Evolutionary conservation across 164 flowering plant genomes (phyloP).

Genomic region (Sedum album): DNA sequence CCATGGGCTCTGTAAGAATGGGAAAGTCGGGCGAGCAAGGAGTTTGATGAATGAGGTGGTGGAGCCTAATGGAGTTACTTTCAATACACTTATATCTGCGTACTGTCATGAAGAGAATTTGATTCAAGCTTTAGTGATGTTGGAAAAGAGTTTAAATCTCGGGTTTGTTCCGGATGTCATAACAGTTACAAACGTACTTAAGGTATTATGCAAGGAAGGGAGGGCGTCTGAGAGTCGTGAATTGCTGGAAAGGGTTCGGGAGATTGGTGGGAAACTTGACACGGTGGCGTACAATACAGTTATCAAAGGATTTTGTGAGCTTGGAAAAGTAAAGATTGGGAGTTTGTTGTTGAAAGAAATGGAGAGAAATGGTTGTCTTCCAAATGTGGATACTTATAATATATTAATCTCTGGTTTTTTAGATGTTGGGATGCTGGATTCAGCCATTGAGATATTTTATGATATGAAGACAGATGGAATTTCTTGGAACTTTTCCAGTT

Average conservation of each 20-base stretch:
- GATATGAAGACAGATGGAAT: constrained; percentile 66
- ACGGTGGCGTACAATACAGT: constrained; percentile 62
- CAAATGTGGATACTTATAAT: constrained; percentile 65
- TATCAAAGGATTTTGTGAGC: constrained; percentile 57
- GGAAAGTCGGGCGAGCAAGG: constrained; percentile 77
- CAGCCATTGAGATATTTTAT: constrained; percentile 51
- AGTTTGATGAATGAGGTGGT: constrained; percentile 72
- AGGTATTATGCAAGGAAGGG: constrained; percentile 48
- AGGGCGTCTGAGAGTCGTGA: constrained; percentile 63
- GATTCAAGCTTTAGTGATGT: constrained; percentile 60
- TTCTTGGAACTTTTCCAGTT: constrained; percentile 43
- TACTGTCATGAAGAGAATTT: constrained; percentile 59
- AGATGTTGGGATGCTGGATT: constrained; percentile 41
- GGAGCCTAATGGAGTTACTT: constrained; percentile 63
- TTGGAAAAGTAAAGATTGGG: constrained; percentile 52
- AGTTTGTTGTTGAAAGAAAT: constrained; percentile 48
- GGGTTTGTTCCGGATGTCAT: constrained; percentile 63
- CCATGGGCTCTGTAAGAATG: constrained; percentile 70
- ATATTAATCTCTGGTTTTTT: constrained; percentile 55
- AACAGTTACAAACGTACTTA: constrained; percentile 58
- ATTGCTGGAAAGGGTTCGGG: constrained; percentile 57
- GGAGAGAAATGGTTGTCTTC: constrained; percentile 79
- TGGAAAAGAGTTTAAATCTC: constrained; percentile 54
- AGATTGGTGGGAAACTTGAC: constrained; percentile 48
- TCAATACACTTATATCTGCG: constrained; percentile 57